These are phyloP conservation scores for Hypoxylon perforatum DNA, from an alignment of 495 filamentous ascomycete genomes.

Conservation along the genomic window DNA sequence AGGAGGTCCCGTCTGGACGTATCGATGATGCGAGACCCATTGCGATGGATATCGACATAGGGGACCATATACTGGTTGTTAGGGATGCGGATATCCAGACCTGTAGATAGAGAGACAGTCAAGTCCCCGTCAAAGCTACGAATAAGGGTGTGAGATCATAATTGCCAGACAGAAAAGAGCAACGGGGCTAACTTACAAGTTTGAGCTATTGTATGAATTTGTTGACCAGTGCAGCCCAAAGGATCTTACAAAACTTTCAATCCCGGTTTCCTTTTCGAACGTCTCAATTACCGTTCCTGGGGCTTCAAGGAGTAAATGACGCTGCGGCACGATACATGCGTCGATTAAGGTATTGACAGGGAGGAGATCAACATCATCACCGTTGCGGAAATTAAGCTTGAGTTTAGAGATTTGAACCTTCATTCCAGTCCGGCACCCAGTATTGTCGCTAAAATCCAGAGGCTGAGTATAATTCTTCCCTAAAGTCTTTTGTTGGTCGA, in stretches of 20 bases:
- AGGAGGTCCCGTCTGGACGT: slow-evolving; percentile 33
- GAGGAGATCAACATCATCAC: slow-evolving; percentile 37
- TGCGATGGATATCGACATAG: slow-evolving; percentile 31
- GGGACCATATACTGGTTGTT: slow-evolving; percentile 55
- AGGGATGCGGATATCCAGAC: slow-evolving; percentile 35
- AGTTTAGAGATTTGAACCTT: slow-evolving; percentile 40
- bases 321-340: slow-evolving; percentile 51
- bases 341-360: slow-evolving; percentile 45
- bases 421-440: slow-evolving; percentile 48
- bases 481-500: slow-evolving; percentile 54
- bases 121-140: slow-evolving; percentile 34
- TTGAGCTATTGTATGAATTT: neutral
- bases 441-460: slow-evolving; percentile 27
- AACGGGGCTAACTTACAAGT: neutral
- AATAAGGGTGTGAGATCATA: neutral
- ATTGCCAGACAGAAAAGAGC: no score
- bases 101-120: slow-evolving; percentile 33
- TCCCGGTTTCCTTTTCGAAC: slow-evolving; percentile 30
- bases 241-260: slow-evolving; percentile 8
- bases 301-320: slow-evolving; percentile 37
- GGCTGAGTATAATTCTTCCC: slow-evolving; percentile 46
- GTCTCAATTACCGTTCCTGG: slow-evolving; percentile 28
- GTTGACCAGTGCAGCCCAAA: neutral
- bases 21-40: slow-evolving; percentile 44
- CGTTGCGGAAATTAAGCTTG: slow-evolving; percentile 29